Conservation (phyloP, 352 stramenopile genomes). For the Globisporangium recalcitrans region DNA sequence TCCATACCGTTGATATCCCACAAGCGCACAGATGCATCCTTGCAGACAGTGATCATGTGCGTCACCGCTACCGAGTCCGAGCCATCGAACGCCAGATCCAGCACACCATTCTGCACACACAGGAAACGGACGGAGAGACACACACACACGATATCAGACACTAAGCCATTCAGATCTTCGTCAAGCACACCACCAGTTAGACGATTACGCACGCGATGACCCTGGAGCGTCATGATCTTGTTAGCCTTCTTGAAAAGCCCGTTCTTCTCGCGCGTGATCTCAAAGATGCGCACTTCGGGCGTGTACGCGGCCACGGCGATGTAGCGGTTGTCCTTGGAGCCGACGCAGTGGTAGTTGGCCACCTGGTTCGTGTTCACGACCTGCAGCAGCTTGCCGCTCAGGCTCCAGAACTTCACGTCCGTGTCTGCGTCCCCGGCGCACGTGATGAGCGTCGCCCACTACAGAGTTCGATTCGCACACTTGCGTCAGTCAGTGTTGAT, state of each 20-base stretch:
- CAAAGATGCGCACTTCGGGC: conserved; percentile 79
- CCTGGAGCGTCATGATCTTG: conserved; percentile 82
- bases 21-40: conserved; percentile 65
- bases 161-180: not conserved
- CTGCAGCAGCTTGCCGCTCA: conserved; percentile 59
- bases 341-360: conserved; percentile 72
- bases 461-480: not conserved
- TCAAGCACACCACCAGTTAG: not conserved
- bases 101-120: conserved; percentile 48
- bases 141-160: no score
- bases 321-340: conserved; percentile 79
- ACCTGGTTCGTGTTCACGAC: conserved; percentile 80
- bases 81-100: conserved; percentile 74
- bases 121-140: no score
- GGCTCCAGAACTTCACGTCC: conserved; percentile 81
- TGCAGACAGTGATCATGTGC: conserved; percentile 70
- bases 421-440: conserved; percentile 64
- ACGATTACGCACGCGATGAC: conserved; percentile 47
- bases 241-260: conserved; percentile 76
- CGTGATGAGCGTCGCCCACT: conserved; percentile 78
- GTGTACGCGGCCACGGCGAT: conserved; percentile 78
- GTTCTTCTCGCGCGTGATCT: conserved; percentile 71
- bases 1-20: conserved; percentile 79
- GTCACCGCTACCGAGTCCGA: conserved; percentile 67
- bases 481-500: not conserved